Evolutionary conservation across 2,329 filamentous ascomycete species (phyloP), one percentile per base, ranked within the genome.

Genomic region (Fusarium sp.): DNA sequence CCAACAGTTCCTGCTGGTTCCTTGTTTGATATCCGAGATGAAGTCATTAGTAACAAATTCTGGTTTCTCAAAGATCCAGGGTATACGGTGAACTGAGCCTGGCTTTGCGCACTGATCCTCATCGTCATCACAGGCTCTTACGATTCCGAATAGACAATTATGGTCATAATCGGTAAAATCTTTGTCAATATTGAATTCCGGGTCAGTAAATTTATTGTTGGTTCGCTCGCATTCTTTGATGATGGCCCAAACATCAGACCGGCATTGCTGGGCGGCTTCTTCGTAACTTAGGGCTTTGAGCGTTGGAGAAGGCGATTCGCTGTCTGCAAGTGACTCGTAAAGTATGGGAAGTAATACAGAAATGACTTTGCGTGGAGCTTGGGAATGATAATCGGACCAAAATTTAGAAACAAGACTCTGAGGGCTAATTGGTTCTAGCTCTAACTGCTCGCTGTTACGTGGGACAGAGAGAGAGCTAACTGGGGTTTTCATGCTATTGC

Each of bases 141-240:
- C 18, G 21, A 47, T 47, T 3, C 28, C 18, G 6, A 21, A 47
- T 30, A 47, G 44, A 13, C 18, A 47, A n/a, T 30, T 38, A 6
- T 18, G 1, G 37, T 44, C 25, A 13, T n/a, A 30, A 2, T 11
- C 38, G 16, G 19, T 15, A 18, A 28, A 6, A 28, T 47, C n/a
- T 3, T 28, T 35, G 4, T 6, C 87, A 78, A 90, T 75, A 73
- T 89, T 87, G 80, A 85, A 89, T 2, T 85, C 87, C 2, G 89
- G 88, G 72, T 93, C 91, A 23, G 92, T 88, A 79, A 96, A 96
- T 77, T 94, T 92, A 79, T 92, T 92, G 75, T 96, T 96, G 38
- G 95, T 86, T 25, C 93, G 86, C 72, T 87, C 85, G 81, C 93
- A 96, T 75, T 90, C 88, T 67, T 87, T 83, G 50, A 89, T 88